A percentile compares a stretch with the other conserved stretches of the same genome.
Conservation (phyloP, 257 asterid species). For the Solanum verrucosum region DNA sequence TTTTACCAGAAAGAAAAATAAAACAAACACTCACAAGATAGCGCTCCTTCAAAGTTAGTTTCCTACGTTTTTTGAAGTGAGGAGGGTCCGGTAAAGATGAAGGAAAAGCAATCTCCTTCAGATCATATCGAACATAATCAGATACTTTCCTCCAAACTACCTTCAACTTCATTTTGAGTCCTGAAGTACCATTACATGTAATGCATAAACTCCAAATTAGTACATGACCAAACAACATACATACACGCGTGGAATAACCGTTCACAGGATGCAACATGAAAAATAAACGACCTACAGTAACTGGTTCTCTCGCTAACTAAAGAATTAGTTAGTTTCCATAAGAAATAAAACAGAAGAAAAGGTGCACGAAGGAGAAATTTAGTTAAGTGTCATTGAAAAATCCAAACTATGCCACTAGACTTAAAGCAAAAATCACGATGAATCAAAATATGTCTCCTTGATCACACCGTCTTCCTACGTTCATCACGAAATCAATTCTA, state of each 20-base stretch:
- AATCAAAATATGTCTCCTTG: background rate
- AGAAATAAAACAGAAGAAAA: background rate
- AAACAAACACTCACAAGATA: constrained; percentile 44
- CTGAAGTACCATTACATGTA: background rate
- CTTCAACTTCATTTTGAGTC: constrained; percentile 47
- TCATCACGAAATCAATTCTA: background rate
- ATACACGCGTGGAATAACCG: background rate
- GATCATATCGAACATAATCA: constrained; percentile 70
- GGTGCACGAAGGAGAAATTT: background rate
- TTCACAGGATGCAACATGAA: background rate
- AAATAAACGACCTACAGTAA: background rate
- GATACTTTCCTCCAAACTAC: constrained; percentile 51
- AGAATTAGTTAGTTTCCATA: background rate
- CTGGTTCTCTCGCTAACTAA: background rate
- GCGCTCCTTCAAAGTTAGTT: constrained; percentile 63
- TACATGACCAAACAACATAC: background rate
- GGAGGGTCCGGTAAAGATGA: constrained; percentile 94
- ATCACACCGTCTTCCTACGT: background rate
- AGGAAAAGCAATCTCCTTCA: constrained; percentile 86
- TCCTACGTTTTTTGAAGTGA: constrained; percentile 43
- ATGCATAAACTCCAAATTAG: background rate
- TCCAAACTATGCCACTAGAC: background rate
- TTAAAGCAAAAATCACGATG: background rate
- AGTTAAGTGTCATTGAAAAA: background rate
- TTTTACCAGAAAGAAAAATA: background rate